phyloP scores from a whole-genome alignment of 2,329 filamentous ascomycete genomes.

The Ascochyta fabae region DNA sequence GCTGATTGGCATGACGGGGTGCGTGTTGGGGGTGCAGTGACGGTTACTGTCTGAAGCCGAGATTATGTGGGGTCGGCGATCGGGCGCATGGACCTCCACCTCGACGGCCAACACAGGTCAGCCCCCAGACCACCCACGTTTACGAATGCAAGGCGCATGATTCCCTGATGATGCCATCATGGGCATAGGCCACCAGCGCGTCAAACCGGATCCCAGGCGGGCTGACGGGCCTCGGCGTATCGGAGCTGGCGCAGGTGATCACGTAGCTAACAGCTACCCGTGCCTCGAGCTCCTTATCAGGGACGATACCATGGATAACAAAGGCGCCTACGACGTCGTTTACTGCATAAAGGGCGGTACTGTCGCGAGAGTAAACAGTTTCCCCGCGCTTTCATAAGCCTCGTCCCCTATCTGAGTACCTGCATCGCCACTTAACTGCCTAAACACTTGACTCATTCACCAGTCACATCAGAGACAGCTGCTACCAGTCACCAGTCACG shows the following conservation, averaged over 20 bases:
- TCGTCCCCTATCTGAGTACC: conserved; percentile 20
- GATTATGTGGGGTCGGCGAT: conserved; percentile 30
- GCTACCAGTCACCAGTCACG: conserved; percentile 36
- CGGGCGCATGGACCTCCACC: conserved; percentile 16
- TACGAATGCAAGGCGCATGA: conserved; percentile 40
- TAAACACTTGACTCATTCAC: conserved; percentile 42
- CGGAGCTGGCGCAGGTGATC: conserved; percentile 33
- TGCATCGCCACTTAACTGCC: conserved; percentile 40
- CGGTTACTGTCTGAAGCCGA: conserved; percentile 32
- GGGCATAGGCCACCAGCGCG: conserved; percentile 22
- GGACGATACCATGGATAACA: conserved; percentile 23
- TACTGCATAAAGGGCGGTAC: conserved; percentile 35
- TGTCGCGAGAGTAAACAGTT: conserved; percentile 19
- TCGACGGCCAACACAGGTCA: conserved; percentile 21
- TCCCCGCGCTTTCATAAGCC: conserved; percentile 31
- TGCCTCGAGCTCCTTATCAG: conserved; percentile 38
- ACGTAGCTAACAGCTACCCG: conserved; percentile 26
- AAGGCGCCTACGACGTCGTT: conserved; percentile 35
- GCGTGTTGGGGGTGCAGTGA: conserved; percentile 28
- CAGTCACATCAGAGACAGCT: conserved; percentile 46
- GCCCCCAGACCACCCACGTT: conserved; percentile 46
- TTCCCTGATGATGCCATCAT: conserved; percentile 42
- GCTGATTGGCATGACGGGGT: conserved; percentile 12
- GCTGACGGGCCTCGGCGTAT: conserved; percentile 41
- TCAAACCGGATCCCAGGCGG: conserved; percentile 36